phyloP scores from a whole-genome alignment of 768 basidiomycete genomes.

The Boletus subparvulus region DNA sequence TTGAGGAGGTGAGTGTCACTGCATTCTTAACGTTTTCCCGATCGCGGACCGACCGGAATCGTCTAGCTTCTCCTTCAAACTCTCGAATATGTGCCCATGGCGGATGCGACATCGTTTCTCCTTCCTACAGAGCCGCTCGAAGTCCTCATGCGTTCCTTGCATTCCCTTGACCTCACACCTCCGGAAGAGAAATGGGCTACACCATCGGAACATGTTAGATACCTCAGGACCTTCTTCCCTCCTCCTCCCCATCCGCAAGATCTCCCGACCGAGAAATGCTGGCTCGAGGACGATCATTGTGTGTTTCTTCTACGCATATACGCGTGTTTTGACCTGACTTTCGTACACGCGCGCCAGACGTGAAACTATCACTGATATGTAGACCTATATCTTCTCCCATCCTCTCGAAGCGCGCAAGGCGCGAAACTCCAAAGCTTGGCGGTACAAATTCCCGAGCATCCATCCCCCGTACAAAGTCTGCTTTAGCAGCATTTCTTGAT shows the following conservation, averaged over 20 bases:
- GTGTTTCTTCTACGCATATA: constrained; percentile 23
- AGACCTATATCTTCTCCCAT: constrained; percentile 45
- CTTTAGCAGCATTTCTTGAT: constrained; percentile 21
- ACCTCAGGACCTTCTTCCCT: constrained; percentile 20
- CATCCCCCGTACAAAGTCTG: constrained; percentile 24
- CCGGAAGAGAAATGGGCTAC: constrained; percentile 47
- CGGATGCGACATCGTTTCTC: constrained; percentile 50
- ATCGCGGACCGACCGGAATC: background rate
- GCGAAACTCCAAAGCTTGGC: constrained; percentile 47
- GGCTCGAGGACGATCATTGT: constrained; percentile 38
- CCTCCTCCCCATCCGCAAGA: constrained; percentile 20
- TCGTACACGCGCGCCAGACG: constrained; percentile 22
- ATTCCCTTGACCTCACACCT: constrained; percentile 32
- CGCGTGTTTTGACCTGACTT: background rate
- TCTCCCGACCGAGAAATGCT: constrained; percentile 39
- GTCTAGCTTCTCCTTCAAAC: constrained; percentile 43
- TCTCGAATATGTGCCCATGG: constrained; percentile 44
- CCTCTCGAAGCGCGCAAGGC: constrained; percentile 43
- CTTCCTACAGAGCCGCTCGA: constrained; percentile 59
- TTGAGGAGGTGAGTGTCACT: constrained; percentile 40
- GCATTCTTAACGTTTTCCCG: background rate
- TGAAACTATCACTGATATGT: constrained; percentile 20
- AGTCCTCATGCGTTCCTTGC: constrained; percentile 37
- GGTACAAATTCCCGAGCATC: constrained; percentile 22
- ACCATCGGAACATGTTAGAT: constrained; percentile 18